phyloP scores from a whole-genome alignment of 495 filamentous ascomycete genomes.

The Astrothelium subdiscretum region DNA sequence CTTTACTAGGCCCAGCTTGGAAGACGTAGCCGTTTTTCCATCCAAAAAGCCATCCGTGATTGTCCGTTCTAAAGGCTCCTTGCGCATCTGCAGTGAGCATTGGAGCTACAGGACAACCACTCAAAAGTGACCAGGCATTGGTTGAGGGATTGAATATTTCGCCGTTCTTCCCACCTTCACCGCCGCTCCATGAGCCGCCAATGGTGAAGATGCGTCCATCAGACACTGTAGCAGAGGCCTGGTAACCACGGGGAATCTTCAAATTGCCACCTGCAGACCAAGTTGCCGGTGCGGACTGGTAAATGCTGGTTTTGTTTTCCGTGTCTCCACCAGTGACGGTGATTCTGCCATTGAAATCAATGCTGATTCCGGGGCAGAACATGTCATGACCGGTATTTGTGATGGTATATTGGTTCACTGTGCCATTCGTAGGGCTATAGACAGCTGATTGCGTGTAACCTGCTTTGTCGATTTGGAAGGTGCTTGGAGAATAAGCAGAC shows the following conservation, averaged over 20 bases:
- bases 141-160: conserved; percentile 40
- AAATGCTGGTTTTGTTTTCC: conserved; percentile 36
- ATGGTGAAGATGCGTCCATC: conserved; percentile 49
- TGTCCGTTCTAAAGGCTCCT: conserved; percentile 39
- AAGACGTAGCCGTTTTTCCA: conserved; percentile 45
- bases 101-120: conserved; percentile 28
- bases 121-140: conserved; percentile 30
- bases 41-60: conserved; percentile 51
- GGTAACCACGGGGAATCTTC: conserved; percentile 45
- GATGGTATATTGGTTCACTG: conserved; percentile 1
- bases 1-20: conserved; percentile 44
- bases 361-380: conserved; percentile 51
- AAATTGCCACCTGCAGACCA: conserved; percentile 32
- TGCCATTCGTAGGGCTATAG: not conserved
- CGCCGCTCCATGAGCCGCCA: conserved; percentile 46
- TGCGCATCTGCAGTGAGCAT: conserved; percentile 42
- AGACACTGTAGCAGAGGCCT: conserved; percentile 38
- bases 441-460: conserved; percentile 8
- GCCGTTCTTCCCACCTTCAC: conserved; percentile 39
- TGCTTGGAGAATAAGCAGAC: not conserved
- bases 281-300: conserved; percentile 20
- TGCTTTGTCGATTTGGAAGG: conserved; percentile 7
- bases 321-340: conserved; percentile 43
- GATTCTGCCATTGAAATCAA: conserved; percentile 39
- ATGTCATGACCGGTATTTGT: conserved; percentile 43